phyloP scores from a whole-genome alignment of 2,329 filamentous ascomycete genomes.

The Tricladium varicosporioides region DNA sequence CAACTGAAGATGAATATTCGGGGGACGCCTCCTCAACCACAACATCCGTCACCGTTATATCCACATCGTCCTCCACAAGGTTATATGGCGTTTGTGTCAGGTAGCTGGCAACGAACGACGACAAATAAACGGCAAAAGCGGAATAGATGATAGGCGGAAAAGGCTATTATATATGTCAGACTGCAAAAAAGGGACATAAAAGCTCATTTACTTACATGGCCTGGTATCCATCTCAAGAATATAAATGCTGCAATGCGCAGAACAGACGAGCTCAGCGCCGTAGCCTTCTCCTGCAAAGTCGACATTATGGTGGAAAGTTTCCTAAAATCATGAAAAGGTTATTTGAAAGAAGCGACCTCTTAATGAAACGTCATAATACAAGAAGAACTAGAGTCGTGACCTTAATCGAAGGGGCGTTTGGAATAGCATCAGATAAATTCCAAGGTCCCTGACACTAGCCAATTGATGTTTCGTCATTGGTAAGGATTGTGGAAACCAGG shows the following conservation, averaged over 20 bases:
- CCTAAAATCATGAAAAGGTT: not conserved
- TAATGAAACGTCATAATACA: not conserved
- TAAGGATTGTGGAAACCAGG: not conserved
- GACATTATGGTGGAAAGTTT: constrained; percentile 13
- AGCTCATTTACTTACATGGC: constrained; percentile 30
- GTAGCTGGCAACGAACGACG: constrained; percentile 60
- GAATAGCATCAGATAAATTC: not conserved
- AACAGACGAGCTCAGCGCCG: constrained; percentile 44
- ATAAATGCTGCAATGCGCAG: constrained; percentile 51
- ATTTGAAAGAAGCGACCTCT: not conserved
- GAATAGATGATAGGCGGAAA: constrained; percentile 52
- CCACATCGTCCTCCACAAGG: constrained; percentile 56
- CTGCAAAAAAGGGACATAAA: no score
- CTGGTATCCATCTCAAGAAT: constrained; percentile 56
- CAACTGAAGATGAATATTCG: constrained; percentile 23
- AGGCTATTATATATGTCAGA: constrained; percentile 17
- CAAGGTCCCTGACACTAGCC: not conserved
- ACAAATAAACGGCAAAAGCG: constrained; percentile 63
- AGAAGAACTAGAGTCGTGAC: not conserved
- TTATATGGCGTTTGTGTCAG: constrained; percentile 55
- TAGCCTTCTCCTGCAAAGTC: constrained; percentile 28
- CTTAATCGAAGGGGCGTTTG: not conserved
- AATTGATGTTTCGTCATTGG: constrained; percentile 3
- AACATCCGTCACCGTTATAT: constrained; percentile 52
- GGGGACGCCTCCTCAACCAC: constrained; percentile 35